Evolutionary conservation across 306 rosid genomes (phyloP).

Genomic region (Vicia villosa): DNA sequence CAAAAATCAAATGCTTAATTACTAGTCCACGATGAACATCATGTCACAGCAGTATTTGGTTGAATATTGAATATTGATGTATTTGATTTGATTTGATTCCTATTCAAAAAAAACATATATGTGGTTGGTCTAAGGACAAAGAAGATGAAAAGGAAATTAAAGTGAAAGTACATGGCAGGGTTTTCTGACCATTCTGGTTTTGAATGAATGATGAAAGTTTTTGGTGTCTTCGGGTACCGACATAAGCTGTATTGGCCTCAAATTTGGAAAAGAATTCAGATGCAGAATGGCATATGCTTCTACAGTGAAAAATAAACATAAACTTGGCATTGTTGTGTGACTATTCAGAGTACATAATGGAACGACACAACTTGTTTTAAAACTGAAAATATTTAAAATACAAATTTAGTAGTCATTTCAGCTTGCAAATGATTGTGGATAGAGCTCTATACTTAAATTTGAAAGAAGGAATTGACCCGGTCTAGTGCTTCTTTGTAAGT

Average conservation of each 20-base stretch:
- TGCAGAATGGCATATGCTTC: constrained; percentile 15
- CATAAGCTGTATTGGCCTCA: constrained; percentile 40
- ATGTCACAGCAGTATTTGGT: background rate
- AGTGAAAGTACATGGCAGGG: constrained; percentile 32
- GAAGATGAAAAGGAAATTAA: constrained; percentile 36
- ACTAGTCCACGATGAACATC: background rate
- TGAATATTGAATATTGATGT: background rate
- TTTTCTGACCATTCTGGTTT: constrained; percentile 51
- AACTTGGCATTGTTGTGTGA: constrained; percentile 5
- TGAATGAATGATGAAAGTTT: constrained; percentile 49
- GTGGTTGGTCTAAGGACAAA: background rate
- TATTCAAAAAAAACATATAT: background rate
- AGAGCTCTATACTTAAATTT: too few species aligned
- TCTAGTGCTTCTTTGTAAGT: too few species aligned
- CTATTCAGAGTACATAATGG: background rate
- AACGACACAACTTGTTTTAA: background rate
- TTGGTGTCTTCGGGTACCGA: constrained; percentile 52
- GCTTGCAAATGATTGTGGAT: too few species aligned
- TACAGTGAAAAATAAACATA: constrained; percentile 10
- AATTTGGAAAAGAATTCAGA: constrained; percentile 35
- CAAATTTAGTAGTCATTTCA: too few species aligned
- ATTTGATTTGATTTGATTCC: background rate
- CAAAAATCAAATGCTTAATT: constrained; percentile 28
- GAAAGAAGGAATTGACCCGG: too few species aligned
- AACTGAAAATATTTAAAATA: background rate